Percentiles rank a stretch among this genome's conserved stretches.
Conservation (phyloP, 768 basidiomycete species). For the Cubamyces sp. region DNA sequence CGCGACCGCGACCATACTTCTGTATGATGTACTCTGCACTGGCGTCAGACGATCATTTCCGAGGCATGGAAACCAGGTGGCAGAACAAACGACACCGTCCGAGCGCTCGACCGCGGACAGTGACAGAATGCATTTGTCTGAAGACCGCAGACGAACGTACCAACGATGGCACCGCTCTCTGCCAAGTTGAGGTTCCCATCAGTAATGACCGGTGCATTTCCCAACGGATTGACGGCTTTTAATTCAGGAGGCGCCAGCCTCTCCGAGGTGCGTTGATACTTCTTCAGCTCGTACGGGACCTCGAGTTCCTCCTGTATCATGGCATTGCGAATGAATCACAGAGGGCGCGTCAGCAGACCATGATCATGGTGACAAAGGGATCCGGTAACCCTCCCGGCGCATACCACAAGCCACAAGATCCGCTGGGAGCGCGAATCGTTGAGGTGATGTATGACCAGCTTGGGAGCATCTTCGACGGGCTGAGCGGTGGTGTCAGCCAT, state of each 20-base stretch:
- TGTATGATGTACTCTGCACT: slow-evolving; percentile 40
- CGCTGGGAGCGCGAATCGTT: slow-evolving; percentile 54
- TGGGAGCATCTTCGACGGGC: slow-evolving; percentile 6
- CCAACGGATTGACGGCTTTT: slow-evolving; percentile 38
- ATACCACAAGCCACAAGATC: slow-evolving; percentile 50
- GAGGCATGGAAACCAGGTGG: slow-evolving; percentile 7
- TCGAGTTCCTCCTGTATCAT: slow-evolving; percentile 52
- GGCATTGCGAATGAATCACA: not conserved
- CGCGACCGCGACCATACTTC: slow-evolving; percentile 38
- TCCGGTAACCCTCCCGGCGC: slow-evolving; percentile 5
- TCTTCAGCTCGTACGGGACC: slow-evolving; percentile 41
- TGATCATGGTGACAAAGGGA: not conserved
- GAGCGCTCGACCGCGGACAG: not conserved
- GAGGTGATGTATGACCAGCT: slow-evolving; percentile 46
- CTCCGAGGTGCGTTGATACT: slow-evolving; percentile 34
- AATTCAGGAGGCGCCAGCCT: slow-evolving; percentile 38
- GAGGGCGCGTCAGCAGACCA: not conserved
- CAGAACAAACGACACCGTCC: not conserved
- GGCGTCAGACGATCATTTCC: slow-evolving; percentile 1
- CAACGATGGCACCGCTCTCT: slow-evolving; percentile 44
- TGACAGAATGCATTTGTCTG: not conserved
- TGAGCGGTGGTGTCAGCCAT: slow-evolving; percentile 12
- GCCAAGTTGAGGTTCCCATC: slow-evolving; percentile 42
- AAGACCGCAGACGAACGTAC: slow-evolving; percentile 26
- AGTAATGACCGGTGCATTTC: slow-evolving; percentile 43